Evolutionary conservation across 169 alveolate genomes (phyloP).

Genomic region (Prorocentrum cordatum): DNA sequence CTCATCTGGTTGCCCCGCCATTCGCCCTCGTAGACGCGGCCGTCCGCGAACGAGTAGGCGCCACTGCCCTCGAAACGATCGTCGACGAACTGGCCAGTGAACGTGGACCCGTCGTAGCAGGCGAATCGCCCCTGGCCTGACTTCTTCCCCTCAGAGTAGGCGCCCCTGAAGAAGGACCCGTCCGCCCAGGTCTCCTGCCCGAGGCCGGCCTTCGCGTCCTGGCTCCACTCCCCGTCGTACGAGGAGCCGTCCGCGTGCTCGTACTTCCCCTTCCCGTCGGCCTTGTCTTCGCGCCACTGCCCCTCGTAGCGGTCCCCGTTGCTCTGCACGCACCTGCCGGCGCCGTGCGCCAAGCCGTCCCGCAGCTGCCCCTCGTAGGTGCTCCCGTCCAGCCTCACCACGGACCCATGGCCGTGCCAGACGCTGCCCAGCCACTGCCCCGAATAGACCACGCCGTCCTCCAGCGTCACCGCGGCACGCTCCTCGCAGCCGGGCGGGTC

Average conservation of each 20-base stretch:
- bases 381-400: constrained; percentile 76
- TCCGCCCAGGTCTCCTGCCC: constrained; percentile 85
- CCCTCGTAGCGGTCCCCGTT: constrained; percentile 84
- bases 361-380: constrained; percentile 76
- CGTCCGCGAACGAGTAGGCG: constrained; percentile 81
- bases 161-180: constrained; percentile 84
- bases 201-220: constrained; percentile 82
- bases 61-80: constrained; percentile 83
- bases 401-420: constrained; percentile 77
- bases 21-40: constrained; percentile 81
- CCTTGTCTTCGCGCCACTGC: constrained; percentile 81
- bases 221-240: constrained; percentile 72
- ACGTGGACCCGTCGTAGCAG: constrained; percentile 61
- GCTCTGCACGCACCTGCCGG: constrained; percentile 79
- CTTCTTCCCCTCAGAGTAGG: constrained; percentile 68
- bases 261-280: constrained; percentile 84
- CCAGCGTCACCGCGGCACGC: too few relatives aligned
- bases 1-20: constrained; percentile 81
- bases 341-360: constrained; percentile 80
- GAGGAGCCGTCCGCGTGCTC: constrained; percentile 81
- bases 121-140: neutral
- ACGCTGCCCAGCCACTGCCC: constrained; percentile 74
- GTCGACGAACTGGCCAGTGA: constrained; percentile 78
- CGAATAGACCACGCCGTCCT: constrained; percentile 32
- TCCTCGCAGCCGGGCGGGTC: too few relatives aligned